These are phyloP conservation scores for Medicago ruthenica DNA, from an alignment of 306 rosid genomes.

Conservation along the genomic window DNA sequence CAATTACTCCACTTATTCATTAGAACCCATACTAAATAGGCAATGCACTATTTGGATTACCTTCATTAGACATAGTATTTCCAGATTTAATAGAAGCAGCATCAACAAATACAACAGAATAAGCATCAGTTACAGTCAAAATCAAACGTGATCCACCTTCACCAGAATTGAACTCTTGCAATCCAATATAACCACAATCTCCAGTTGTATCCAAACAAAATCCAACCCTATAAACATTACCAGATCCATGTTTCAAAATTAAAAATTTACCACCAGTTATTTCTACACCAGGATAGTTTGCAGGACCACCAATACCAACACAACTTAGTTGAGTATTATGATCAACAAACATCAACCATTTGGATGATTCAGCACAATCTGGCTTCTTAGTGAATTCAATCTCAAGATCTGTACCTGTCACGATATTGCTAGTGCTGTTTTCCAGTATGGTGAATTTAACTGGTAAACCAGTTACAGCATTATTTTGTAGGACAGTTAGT, in stretches of 20 bases:
- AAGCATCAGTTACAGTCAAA: background rate
- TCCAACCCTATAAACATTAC: background rate
- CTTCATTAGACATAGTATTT: background rate
- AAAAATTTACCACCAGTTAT: background rate
- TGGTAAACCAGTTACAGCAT: background rate
- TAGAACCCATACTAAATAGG: background rate
- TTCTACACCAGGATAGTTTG: background rate
- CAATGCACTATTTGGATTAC: background rate
- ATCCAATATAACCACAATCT: background rate
- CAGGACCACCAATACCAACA: conserved; percentile 59
- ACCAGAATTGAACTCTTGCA: background rate
- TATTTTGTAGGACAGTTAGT: background rate
- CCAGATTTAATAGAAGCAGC: background rate
- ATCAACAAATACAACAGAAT: background rate
- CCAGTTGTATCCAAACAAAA: conserved; percentile 27
- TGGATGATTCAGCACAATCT: background rate
- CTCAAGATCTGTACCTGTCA: background rate
- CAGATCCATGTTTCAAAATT: background rate
- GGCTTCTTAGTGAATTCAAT: background rate
- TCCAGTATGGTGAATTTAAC: background rate
- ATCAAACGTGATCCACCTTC: conserved; percentile 2
- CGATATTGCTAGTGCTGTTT: background rate
- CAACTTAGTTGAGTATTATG: background rate
- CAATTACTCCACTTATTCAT: background rate
- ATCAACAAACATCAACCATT: conserved; percentile 8